Base-by-base conservation (phyloP, 129 eudicot species). In the Artemisia tridentata region DNA sequence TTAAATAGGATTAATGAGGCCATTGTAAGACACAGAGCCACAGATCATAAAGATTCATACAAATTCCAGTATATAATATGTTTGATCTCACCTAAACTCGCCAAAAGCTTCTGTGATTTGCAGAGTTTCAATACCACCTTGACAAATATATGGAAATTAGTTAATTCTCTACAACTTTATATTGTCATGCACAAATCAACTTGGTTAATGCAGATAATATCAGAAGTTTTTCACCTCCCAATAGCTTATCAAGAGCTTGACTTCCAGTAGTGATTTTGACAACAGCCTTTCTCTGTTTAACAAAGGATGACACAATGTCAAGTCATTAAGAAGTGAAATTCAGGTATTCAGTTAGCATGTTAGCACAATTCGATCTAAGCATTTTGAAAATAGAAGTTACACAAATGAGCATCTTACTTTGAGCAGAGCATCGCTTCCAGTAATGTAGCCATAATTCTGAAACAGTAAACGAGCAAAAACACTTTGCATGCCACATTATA, bases 91-190 rank as follows among this genome's bases (percentile, higher is more conserved):
- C 98, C 98, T 88, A 70, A 92, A 92, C 72, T 92, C 98, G 49
- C 98, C 98, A 85, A 93, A 93, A 71, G 99, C 92, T 83, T 93
- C 99, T 0, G 99, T 93, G n/a, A 93, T 90, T 53, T 92, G 88
- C 7, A 50, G 45, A 48, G 99, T 93, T 79, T 93, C 97, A 38
- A 93, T 82, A 15, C 99, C 99, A 52, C 99, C 99, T 93, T 67
- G 49, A 29, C 63, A 76, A 25, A 20, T 64, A 23, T 31, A 79
- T 41, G 58, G 11, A 61, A 29, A 51, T 43, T 19, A 45, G 72
- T 68, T 63, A 72, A 19, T 60, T 43, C 31, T 46, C 54, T 14
- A 52, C 53, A 53, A 29, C 29, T 31, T 13, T 61, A 49, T 20
- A 27, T 25, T 7, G 23, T 8, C 7, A 1, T 58, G 41, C 63